Conservation (phyloP, 164 flowering plant genomes). For the Echeveria elegans region DNA sequence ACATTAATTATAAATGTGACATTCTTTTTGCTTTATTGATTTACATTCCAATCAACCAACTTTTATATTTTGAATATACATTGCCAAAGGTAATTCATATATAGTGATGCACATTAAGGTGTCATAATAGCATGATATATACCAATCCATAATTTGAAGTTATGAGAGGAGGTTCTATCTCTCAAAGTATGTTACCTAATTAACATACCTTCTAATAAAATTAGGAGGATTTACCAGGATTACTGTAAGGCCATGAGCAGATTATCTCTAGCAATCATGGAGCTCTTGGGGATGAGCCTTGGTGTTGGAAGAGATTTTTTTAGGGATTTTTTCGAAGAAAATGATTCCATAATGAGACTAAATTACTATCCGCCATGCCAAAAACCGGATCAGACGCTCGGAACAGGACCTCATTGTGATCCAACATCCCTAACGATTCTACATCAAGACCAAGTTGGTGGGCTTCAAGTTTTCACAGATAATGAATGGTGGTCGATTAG, state of each 20-base stretch:
- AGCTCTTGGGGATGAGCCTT: constrained; percentile 54
- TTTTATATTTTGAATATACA: no score
- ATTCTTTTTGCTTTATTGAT: not conserved
- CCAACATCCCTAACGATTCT: constrained; percentile 69
- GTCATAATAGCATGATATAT: no score
- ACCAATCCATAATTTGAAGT: no score
- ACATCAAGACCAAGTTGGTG: constrained; percentile 63
- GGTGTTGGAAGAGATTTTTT: constrained; percentile 36
- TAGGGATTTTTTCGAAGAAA: constrained; percentile 43
- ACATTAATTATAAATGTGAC: not conserved
- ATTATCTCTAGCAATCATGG: constrained; percentile 50
- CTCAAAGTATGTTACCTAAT: no score
- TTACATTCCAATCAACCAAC: not conserved
- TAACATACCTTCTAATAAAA: not conserved
- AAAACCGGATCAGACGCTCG: constrained; percentile 51
- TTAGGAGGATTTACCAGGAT: constrained; percentile 49
- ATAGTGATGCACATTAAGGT: no score
- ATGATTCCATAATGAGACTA: constrained; percentile 60
- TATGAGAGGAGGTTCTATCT: no score
- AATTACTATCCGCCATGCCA: constrained; percentile 69
- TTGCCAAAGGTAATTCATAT: no score
- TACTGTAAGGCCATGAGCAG: constrained; percentile 54
- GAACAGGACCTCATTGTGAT: constrained; percentile 79
- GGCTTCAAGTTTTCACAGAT: constrained; percentile 56
- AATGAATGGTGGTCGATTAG: constrained; percentile 36